These are phyloP conservation scores for Blastocystis sp. DNA, from an alignment of 352 stramenopile genomes.

Conservation along the genomic window DNA sequence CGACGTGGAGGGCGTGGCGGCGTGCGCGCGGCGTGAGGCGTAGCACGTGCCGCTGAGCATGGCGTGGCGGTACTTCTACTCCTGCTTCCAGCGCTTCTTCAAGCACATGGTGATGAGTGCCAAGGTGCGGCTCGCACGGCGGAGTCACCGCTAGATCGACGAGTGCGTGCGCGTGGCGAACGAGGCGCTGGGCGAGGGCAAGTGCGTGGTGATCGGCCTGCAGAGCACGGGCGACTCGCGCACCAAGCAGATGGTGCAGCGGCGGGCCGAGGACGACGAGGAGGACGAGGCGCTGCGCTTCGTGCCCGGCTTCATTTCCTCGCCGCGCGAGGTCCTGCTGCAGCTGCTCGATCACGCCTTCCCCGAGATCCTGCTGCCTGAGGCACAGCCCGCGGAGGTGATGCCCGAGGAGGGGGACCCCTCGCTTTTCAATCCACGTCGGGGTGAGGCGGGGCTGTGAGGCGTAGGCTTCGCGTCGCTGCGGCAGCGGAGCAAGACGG, in stretches of 20 bases:
- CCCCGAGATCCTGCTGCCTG: constrained; percentile 14
- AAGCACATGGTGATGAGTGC: constrained; percentile 65
- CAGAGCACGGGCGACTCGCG: constrained; percentile 76
- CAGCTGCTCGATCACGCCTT: constrained; percentile 47
- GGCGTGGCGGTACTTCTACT: constrained; percentile 59
- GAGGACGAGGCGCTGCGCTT: neutral
- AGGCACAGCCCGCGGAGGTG: neutral
- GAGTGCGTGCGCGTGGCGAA: constrained; percentile 44
- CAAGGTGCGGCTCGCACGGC: constrained; percentile 13
- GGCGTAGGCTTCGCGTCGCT: neutral
- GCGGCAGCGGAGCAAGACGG: neutral
- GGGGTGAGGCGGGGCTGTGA: neutral
- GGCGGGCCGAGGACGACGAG: neutral
- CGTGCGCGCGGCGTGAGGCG: neutral
- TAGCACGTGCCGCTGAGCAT: constrained; percentile 35
- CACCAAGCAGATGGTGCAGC: constrained; percentile 70
- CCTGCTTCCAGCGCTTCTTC: constrained; percentile 52
- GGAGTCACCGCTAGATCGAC: neutral
- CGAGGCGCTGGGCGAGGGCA: constrained; percentile 57
- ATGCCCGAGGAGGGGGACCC: neutral
- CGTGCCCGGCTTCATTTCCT: constrained; percentile 44
- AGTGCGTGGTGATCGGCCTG: constrained; percentile 77
- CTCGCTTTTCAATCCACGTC: neutral
- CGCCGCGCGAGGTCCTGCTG: neutral
- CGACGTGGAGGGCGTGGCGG: neutral